Evolutionary conservation across 228 moss, liverwort and hornwort genomes (phyloP).

Genomic region (Sphagnum magellanicum): DNA sequence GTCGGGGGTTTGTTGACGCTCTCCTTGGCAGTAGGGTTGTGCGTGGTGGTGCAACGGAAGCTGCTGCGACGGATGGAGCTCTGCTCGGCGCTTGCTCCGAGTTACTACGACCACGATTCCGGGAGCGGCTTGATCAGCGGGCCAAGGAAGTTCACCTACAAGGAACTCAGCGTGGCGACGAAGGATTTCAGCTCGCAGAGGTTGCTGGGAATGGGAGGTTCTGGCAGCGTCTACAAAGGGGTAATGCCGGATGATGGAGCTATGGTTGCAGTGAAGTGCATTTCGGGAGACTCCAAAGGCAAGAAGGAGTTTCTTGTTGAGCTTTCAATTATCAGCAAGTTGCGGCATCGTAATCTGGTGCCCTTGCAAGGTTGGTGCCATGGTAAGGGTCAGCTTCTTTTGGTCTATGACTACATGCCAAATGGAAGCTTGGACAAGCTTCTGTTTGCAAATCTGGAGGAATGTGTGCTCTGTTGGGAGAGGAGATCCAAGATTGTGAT

Average conservation of each 20-base stretch:
- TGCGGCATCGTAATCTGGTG: conserved; percentile 35
- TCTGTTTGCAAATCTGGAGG: conserved; percentile 4
- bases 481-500: conserved; percentile 2
- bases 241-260: conserved; percentile 13
- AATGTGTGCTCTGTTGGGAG: conserved; percentile 7
- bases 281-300: conserved; percentile 22
- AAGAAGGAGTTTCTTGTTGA: conserved; percentile 23
- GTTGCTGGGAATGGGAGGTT: conserved; percentile 32
- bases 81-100: not conserved
- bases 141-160: conserved; percentile 24
- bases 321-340: conserved; percentile 22
- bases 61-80: not conserved
- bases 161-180: conserved; percentile 33
- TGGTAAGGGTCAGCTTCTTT: conserved; percentile 18
- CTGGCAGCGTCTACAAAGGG: conserved; percentile 37
- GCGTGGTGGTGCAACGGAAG: conserved; percentile 1
- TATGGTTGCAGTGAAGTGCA: conserved; percentile 30
- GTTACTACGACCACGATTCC: not conserved
- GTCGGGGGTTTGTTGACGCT: conserved; percentile 2
- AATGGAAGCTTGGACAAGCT: conserved; percentile 37
- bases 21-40: not conserved
- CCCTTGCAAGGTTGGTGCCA: conserved; percentile 35
- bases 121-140: conserved; percentile 9
- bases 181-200: conserved; percentile 19
- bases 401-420: conserved; percentile 41